A percentile compares a stretch with the other conserved stretches of the same genome.
Conservation (phyloP, 1,139 yeast genomes). For the Suhomyces ambrosiae region DNA sequence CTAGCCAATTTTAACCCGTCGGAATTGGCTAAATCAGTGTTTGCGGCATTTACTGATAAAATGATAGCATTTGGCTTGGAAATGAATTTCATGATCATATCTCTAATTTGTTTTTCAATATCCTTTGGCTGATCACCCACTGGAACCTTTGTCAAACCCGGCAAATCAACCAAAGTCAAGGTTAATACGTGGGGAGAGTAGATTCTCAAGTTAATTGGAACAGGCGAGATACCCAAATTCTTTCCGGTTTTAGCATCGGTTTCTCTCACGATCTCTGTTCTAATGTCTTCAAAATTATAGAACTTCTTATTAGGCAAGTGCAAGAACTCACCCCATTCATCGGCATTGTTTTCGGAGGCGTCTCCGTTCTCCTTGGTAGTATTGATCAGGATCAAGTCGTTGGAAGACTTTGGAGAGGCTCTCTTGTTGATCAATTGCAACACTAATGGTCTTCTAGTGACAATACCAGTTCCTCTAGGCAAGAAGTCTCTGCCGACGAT, state of each 20-base stretch:
- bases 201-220: conserved; percentile 90
- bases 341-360: conserved; percentile 72
- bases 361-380: conserved; percentile 46
- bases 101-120: conserved; percentile 91
- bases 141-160: conserved; percentile 98
- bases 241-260: conserved; percentile 94
- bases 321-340: conserved; percentile 98
- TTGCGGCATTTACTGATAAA: conserved; percentile 94
- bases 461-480: conserved; percentile 83
- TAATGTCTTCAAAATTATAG: conserved; percentile 86
- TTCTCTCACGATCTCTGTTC: conserved; percentile 88
- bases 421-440: conserved; percentile 72
- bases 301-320: conserved; percentile 90
- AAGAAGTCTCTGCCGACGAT: conserved; percentile 77
- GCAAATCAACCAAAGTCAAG: conserved; percentile 92
- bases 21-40: conserved; percentile 95
- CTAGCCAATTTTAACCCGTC: conserved; percentile 96
- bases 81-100: conserved; percentile 91
- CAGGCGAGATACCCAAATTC: conserved; percentile 87
- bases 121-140: conserved; percentile 99
- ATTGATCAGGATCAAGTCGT: conserved; percentile 38
- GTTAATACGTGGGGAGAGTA: conserved; percentile 96
- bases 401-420: conserved; percentile 25
- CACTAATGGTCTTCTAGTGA: conserved; percentile 78
- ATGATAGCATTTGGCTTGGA: conserved; percentile 96